phyloP scores from a whole-genome alignment of 1,139 yeast genomes.

The Lodderomyces jiufengensis region DNA sequence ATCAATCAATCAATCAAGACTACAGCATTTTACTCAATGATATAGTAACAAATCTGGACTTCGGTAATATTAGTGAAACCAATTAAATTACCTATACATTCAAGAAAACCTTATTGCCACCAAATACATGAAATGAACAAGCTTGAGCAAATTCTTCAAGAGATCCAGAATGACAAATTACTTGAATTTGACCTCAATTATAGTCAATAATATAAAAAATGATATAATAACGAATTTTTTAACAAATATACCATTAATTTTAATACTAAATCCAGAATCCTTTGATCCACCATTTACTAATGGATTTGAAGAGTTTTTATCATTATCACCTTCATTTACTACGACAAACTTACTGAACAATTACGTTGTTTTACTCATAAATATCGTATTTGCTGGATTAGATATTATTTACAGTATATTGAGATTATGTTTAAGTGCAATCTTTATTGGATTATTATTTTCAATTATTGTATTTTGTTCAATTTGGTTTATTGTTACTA shows the following conservation, averaged over 20 bases:
- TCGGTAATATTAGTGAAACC: too few relatives aligned
- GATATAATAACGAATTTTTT: conserved; percentile 18
- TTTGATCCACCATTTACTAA: conserved; percentile 28
- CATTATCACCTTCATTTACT: too few relatives aligned
- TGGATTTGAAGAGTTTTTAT: conserved; percentile 16
- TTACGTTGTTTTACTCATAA: conserved; percentile 5
- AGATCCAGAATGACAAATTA: conserved; percentile 4
- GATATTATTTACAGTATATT: conserved; percentile 21
- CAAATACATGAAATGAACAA: too few relatives aligned
- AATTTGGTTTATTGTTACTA: conserved; percentile 15
- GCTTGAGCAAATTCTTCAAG: too few relatives aligned
- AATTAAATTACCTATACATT: too few relatives aligned
- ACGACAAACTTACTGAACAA: conserved; percentile 9
- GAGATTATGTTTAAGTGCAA: conserved; percentile 17
- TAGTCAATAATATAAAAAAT: conserved; percentile 12
- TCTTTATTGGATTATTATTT: conserved; percentile 15
- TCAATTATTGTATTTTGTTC: conserved; percentile 11
- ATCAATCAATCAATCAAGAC: too few relatives aligned
- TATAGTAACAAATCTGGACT: too few relatives aligned
- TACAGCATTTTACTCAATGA: too few relatives aligned
- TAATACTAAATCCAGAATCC: conserved; percentile 24
- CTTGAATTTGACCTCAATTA: conserved; percentile 8
- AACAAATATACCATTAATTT: conserved; percentile 17
- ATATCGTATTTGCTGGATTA: conserved; percentile 17
- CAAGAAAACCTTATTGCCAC: too few relatives aligned